Conservation (phyloP, 345 rosid species). For the Lepidium africanum region DNA sequence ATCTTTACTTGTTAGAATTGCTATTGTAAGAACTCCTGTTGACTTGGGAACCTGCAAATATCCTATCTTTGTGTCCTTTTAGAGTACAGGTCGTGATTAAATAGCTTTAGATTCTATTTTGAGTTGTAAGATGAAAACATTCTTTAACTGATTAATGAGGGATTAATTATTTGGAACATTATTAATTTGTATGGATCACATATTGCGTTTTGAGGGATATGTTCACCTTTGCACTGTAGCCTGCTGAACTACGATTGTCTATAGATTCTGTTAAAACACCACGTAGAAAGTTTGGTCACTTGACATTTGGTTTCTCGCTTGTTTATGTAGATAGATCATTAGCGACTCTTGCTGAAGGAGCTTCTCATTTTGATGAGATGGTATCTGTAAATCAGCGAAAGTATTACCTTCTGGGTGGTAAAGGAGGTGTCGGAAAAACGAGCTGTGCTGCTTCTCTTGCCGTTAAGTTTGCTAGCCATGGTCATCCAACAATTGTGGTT, state of each 20-base stretch:
- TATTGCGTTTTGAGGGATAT: neutral
- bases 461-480: conserved; percentile 67
- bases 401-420: conserved; percentile 68
- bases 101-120: neutral
- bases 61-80: neutral
- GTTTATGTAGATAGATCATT: conserved; percentile 45
- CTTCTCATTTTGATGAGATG: conserved; percentile 52
- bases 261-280: neutral
- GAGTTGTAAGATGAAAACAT: neutral
- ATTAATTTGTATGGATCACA: neutral
- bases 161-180: neutral
- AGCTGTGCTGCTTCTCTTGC: conserved; percentile 90
- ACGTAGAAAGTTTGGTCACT: neutral
- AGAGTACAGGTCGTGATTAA: neutral
- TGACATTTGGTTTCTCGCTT: neutral
- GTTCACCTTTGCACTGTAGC: neutral
- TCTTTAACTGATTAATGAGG: neutral
- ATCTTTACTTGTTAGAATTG: neutral
- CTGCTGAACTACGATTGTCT: neutral
- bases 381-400: conserved; percentile 35
- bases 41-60: neutral
- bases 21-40: neutral
- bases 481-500: conserved; percentile 75
- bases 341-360: conserved; percentile 35
- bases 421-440: conserved; percentile 88